phyloP scores from a whole-genome alignment of 257 asterid genomes.

The Capsicum pubescens region DNA sequence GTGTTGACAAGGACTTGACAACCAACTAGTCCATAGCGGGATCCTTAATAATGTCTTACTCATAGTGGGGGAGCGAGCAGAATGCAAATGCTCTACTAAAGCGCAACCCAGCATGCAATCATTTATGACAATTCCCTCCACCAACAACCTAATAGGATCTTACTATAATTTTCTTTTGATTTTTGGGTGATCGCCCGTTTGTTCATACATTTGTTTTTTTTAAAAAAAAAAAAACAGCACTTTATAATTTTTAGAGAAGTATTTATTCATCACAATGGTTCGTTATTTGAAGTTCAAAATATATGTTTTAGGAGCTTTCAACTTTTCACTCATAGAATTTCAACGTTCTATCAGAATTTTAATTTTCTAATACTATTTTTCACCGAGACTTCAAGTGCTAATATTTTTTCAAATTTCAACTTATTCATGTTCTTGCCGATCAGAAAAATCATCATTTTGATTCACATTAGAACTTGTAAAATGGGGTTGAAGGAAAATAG shows the following conservation, averaged over 20 bases:
- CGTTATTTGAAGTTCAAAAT: no score
- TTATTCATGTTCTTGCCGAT: background rate
- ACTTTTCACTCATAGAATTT: no score
- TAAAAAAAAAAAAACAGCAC: no score
- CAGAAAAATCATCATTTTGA: no score
- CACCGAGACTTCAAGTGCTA: no score
- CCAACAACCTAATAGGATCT: background rate
- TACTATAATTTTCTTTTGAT: background rate
- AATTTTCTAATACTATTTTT: background rate
- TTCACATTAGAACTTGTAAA: no score
- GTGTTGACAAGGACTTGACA: slow-evolving; percentile 25
- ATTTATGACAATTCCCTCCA: background rate
- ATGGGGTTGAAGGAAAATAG: no score
- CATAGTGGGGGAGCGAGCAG: background rate
- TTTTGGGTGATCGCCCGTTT: background rate
- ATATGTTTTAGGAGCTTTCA: no score
- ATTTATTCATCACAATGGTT: no score
- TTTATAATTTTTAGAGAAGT: background rate
- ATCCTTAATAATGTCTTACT: background rate
- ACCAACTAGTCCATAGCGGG: slow-evolving; percentile 9
- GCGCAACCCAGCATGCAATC: slow-evolving; percentile 9
- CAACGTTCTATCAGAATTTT: no score
- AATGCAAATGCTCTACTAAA: background rate
- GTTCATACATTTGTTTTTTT: no score
- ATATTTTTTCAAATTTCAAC: background rate